These are phyloP conservation scores for Trichoderma sp. DNA, from an alignment of 2,329 filamentous ascomycete species.

Conservation along the genomic window DNA sequence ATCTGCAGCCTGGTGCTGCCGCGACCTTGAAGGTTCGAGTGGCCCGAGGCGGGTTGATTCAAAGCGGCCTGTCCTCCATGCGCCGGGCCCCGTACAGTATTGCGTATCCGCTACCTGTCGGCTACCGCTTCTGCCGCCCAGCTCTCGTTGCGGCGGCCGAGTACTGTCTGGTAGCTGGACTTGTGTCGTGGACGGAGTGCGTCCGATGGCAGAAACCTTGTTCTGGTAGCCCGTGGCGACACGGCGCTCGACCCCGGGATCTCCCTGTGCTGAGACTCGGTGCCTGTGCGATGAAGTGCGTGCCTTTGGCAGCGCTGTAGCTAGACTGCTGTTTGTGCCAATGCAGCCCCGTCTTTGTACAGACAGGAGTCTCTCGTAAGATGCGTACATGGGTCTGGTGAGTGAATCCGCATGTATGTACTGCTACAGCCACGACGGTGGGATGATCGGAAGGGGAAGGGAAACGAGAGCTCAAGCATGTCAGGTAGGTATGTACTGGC, in stretches of 20 bases:
- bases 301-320: neutral
- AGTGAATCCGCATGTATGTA: too few relatives aligned
- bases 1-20: neutral
- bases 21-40: too few relatives aligned
- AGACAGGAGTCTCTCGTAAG: neutral
- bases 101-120: neutral
- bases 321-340: neutral
- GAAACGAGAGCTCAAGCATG: neutral
- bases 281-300: neutral
- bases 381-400: neutral
- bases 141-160: too few relatives aligned
- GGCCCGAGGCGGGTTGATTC: too few relatives aligned
- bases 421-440: neutral
- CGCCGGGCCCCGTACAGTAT: too few relatives aligned
- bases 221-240: constrained; percentile 8
- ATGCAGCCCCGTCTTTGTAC: neutral
- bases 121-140: neutral
- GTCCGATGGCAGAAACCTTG: constrained; percentile 14
- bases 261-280: neutral
- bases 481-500: neutral
- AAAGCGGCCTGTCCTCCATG: too few relatives aligned
- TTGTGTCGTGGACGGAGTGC: neutral
- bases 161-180: neutral
- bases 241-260: neutral
- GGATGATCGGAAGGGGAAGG: neutral